Conservation (phyloP, 345 rosid genomes). For the Syzygium grande region DNA sequence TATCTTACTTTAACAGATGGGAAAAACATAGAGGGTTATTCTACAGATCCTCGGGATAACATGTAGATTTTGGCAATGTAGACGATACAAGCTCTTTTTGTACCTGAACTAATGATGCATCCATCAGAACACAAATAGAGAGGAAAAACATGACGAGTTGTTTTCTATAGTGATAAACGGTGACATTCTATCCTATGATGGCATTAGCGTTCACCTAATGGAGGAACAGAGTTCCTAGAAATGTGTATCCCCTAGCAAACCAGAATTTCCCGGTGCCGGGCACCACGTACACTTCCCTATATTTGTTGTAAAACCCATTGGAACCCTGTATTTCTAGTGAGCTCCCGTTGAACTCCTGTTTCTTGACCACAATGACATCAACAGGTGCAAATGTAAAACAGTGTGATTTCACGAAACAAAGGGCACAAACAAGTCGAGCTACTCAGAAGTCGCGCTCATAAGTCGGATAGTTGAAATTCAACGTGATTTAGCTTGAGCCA, state of each 20-base stretch:
- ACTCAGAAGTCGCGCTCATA: not conserved
- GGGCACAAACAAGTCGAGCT: not conserved
- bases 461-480: not conserved
- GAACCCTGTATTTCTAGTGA: constrained; percentile 1
- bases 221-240: not conserved
- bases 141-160: not conserved
- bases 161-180: not conserved
- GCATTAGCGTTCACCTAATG: not conserved
- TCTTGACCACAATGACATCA: not conserved
- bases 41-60: not conserved
- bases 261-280: not conserved
- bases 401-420: not conserved
- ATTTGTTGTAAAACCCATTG: not conserved
- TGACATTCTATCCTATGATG: not conserved
- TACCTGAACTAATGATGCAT: not conserved
- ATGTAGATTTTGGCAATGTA: not conserved
- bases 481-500: not conserved
- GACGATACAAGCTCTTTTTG: not conserved
- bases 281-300: not conserved
- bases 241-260: not conserved
- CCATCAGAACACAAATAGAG: not conserved
- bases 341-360: constrained; percentile 1
- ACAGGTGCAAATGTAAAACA: not conserved
- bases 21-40: not conserved
- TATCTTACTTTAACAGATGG: not conserved